Evolutionary conservation across 805 yeast genomes (phyloP), one percentile per base, ranked within the genome.

Genomic region (Saccharomyces paradoxus): DNA sequence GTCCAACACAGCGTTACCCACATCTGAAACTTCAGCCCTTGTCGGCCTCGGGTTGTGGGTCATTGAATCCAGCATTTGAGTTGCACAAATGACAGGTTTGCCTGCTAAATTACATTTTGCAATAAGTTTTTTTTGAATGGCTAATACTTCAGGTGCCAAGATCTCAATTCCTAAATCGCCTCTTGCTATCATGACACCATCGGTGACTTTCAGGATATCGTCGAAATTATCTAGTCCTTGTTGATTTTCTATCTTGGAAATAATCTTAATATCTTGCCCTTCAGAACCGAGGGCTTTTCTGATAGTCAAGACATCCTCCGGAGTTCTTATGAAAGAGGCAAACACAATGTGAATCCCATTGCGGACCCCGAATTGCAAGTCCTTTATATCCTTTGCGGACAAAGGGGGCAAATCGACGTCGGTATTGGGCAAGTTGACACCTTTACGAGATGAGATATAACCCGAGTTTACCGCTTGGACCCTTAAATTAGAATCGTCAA

Each of bases 171-270:
- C 99, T 69, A 94, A 82, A 76, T 94, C 99, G 81, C 99, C 99
- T 79, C 99, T 87, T 69, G 99, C 99, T 74, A 94, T 98, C 99
- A 94, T 94, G 71, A 94, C 97, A 81, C 98, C 99, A 74, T 94
- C 99, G 60, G 99, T 94, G 75, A 84, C 96, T 68, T 74, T 74
- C 73, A 94, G 84, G 71, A 94, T 94, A 60, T 88, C 97, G 76
- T 94, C 99, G 73, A 94, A 94, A 84, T 94, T 94, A 87, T 94
- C 91, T 69, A 94, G 98, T 82, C 99, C 99, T 79, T 94, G 99
- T 80, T 92, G 98, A 81, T 90, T 91, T 82, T 94, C 99, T 73
- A 94, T 92, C 83, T 94, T 94, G 73, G 89, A 86, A 67, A 94
- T 91, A 78, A 94, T 90, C 81, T 94, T 95, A 75, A 94, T 88